These are phyloP conservation scores for Globisporangium cylindrosporum DNA, from an alignment of 352 stramenopile genomes.

Conservation along the genomic window DNA sequence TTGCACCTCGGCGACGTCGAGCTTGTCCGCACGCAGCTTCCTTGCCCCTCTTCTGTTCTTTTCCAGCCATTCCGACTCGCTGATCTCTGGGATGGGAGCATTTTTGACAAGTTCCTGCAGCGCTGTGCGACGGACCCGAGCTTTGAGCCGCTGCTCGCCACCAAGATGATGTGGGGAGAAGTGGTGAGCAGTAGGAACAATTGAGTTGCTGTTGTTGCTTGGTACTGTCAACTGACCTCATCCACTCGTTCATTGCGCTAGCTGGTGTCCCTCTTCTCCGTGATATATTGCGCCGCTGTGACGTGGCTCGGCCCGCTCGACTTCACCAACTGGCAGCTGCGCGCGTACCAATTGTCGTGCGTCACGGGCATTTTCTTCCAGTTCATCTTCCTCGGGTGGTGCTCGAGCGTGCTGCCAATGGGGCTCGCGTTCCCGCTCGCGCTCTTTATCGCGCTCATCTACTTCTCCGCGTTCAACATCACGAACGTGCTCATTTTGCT, in stretches of 20 bases:
- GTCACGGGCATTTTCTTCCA: slow-evolving; percentile 33
- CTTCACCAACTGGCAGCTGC: slow-evolving; percentile 46
- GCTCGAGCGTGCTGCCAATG: slow-evolving; percentile 23
- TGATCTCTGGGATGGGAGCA: slow-evolving; percentile 23
- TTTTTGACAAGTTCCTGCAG: slow-evolving; percentile 22
- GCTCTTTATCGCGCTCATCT: slow-evolving; percentile 26
- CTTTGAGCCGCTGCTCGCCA: slow-evolving; percentile 27
- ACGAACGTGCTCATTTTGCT: slow-evolving; percentile 58
- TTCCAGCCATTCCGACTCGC: slow-evolving; percentile 1
- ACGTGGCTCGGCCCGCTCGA: slow-evolving; percentile 52
- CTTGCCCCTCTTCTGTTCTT: background rate
- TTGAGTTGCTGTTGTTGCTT: background rate
- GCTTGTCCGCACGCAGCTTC: background rate
- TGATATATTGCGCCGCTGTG: slow-evolving; percentile 36
- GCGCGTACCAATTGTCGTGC: slow-evolving; percentile 38
- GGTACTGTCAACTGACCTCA: background rate
- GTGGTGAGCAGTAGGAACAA: slow-evolving; percentile 17
- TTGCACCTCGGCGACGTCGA: slow-evolving; percentile 8
- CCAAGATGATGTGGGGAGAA: slow-evolving; percentile 38
- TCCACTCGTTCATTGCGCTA: background rate
- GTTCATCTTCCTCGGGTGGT: slow-evolving; percentile 34
- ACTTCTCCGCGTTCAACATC: slow-evolving; percentile 53
- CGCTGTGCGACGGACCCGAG: slow-evolving; percentile 27
- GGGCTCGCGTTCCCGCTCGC: slow-evolving; percentile 35
- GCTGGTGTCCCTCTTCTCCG: slow-evolving; percentile 51